These are phyloP conservation scores for Alternaria solani DNA, from an alignment of 2,329 filamentous ascomycete species.

Conservation along the genomic window DNA sequence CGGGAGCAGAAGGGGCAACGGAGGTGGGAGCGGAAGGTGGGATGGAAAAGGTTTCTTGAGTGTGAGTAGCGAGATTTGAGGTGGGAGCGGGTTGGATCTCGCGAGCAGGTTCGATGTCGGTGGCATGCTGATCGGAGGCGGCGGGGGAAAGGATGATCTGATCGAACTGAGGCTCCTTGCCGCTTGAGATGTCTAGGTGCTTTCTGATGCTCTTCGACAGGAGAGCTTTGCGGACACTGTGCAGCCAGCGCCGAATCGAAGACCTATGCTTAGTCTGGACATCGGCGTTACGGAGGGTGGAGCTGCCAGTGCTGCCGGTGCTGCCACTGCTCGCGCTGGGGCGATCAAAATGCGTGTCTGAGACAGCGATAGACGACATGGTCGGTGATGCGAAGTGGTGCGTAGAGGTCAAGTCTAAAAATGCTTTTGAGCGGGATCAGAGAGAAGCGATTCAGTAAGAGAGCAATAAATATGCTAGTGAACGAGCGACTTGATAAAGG, in stretches of 20 bases:
- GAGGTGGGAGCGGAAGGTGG: neutral
- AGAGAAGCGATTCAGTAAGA: neutral
- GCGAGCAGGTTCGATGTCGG: neutral
- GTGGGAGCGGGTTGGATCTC: neutral
- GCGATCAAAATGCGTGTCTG: neutral
- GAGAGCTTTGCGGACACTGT: neutral
- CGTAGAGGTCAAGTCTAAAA: neutral
- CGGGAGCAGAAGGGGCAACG: neutral
- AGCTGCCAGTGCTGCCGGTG: neutral
- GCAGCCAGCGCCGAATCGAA: neutral
- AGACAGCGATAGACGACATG: neutral
- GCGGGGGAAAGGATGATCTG: neutral
- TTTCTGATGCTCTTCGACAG: neutral
- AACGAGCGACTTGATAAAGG: neutral
- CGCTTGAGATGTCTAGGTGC: neutral
- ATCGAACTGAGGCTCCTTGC: neutral
- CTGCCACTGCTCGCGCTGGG: neutral
- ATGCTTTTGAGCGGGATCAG: neutral
- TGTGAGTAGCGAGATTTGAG: neutral
- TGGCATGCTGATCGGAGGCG: neutral
- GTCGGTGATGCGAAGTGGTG: neutral
- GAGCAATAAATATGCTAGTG: neutral
- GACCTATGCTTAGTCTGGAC: neutral
- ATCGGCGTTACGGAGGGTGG: neutral
- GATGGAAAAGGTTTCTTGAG: neutral